Evolutionary conservation across 2,329 filamentous ascomycete species (phyloP), one percentile per base, ranked within the genome.

Genomic region (Neofusicoccum parvum): DNA sequence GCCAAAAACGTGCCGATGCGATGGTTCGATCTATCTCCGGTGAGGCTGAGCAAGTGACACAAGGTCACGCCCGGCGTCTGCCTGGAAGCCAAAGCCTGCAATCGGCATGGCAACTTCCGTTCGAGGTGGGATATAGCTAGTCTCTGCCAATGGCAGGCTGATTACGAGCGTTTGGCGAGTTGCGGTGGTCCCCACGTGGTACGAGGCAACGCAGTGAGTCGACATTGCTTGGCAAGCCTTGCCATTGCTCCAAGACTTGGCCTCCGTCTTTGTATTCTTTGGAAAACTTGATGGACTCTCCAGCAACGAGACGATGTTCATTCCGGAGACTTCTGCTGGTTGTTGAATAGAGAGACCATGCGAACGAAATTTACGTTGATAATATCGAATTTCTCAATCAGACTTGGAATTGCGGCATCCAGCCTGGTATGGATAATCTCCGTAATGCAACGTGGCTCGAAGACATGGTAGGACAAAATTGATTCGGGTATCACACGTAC

Each of bases 401-500:
- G 23, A 23, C 23, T 23, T 23, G 23, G 23, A 23, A 23, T 23
- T 23, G 23, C 23, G 23, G 23, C 23, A 23, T 23, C 1, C 23
- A 23, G 23, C 23, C 23, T 23, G 23, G 3, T 23, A 23, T 23
- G 23, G 23, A 23, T 23, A 23, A 23, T 23, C 5, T 32, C 1
- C 27, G 27, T 45, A n/a, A 45, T 17, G 43, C 43, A 17, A 45
- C 43, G 43, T 45, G 43, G n/a, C 14, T 45, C 27, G 20, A 39
- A 10, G 15, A 12, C 15, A 53, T 37, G 1, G 50, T 53, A 23
- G 3, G n/a, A 53, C 32, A 53, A 15, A 17, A 23, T 53, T 20
- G 6, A 53, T 39, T 39, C 34, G 50, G 50, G 34, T 53, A 53
- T 53, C 50, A 53, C 37, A 53, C 50, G 50, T 39, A 53, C 50